Evolutionary conservation across 2,329 filamentous ascomycete genomes (phyloP), one percentile per base, ranked within the genome.

Genomic region (Truncatella angustata): DNA sequence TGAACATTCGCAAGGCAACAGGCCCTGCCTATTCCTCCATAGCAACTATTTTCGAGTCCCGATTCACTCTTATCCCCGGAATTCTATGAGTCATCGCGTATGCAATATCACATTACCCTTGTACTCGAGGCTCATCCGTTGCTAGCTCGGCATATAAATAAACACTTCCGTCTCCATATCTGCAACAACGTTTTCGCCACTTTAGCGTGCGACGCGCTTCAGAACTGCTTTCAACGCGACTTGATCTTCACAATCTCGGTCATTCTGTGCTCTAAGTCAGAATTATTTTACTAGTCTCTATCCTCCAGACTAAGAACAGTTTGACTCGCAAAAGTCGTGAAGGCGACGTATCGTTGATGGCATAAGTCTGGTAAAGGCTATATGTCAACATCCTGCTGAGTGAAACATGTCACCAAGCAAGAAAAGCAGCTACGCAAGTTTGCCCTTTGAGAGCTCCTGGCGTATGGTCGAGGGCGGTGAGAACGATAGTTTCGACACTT

Each of bases 401-500:
- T 30, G 32, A 49, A 9, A n/a, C n/a, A 55, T 55, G 53, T 46
- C 53, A 24, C 50, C 45, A 34, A 55, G 40, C 54, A 57, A 52
- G 58, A 58, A 3, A 59, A 56, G 43, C 53, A 55, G 49, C 30
- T 56, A 56, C 44, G 54, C 55, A 16, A 50, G 56, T 14, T 61
- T 75, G 14, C 73, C 74, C 32, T 71, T 81, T 37, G 78, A 80
- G 56, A 75, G 76, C 57, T 84, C 80, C 18, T 84, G 81, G 81
- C 80, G 81, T 58, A 74, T 84, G 68, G 79, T 84, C 11, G 81
- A 84, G 53, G 79, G 77, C 50, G 70, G 74, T 61, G 80, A 83
- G 51, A 76, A 83, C 63, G 80, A 84, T 61, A 82, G 79, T 60
- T 84, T 84, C 62, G 80, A 82, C 58, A 81, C 79, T 5, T 75